Conservation (phyloP, 2,329 filamentous ascomycete species). For the Fusarium sp. region DNA sequence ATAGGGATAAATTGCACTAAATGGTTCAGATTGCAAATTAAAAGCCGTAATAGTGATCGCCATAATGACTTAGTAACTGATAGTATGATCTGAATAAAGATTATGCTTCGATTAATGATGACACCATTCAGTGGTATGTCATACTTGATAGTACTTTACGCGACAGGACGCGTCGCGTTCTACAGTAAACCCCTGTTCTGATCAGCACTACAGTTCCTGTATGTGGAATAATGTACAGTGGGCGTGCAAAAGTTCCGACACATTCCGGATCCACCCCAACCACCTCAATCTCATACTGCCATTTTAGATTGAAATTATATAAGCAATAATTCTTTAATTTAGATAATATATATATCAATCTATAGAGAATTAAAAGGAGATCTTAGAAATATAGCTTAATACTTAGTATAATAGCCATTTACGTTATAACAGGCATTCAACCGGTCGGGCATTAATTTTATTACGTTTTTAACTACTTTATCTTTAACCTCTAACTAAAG, state of each 20-base stretch:
- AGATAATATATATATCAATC: not conserved
- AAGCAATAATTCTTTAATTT: not conserved
- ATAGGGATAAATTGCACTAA: not conserved
- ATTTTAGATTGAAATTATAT: not conserved
- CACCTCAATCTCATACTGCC: not conserved
- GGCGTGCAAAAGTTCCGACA: not conserved
- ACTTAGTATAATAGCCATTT: not conserved
- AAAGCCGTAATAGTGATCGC: not conserved
- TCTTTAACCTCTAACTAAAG: not conserved
- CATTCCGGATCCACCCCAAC: not conserved
- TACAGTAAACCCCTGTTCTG: not conserved
- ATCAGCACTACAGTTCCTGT: not conserved
- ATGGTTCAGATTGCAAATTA: not conserved
- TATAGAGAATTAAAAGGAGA: not conserved
- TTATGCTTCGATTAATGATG: no score
- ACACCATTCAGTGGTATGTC: no score
- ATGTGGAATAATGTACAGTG: not conserved
- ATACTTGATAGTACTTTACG: no score
- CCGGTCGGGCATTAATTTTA: not conserved
- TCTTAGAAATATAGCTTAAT: not conserved
- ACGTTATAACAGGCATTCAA: not conserved
- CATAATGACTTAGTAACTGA: no score
- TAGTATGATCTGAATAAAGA: no score
- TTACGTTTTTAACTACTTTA: not conserved
- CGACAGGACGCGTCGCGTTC: not conserved